phyloP scores from a whole-genome alignment of 352 stramenopile species.

The Globisporangium viniferum region DNA sequence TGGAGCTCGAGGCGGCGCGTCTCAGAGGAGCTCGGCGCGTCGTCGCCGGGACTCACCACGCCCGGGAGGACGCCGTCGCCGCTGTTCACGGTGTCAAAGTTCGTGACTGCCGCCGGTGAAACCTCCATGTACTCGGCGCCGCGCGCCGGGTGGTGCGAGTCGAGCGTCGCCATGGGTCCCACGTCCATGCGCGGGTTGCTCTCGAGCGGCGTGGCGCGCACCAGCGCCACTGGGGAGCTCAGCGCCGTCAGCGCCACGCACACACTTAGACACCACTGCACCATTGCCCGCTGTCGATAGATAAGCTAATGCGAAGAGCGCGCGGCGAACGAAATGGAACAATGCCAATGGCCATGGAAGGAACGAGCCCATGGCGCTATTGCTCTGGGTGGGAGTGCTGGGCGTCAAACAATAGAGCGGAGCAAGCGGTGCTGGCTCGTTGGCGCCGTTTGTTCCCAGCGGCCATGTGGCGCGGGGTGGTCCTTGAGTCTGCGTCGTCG shows the following conservation, averaged over 20 bases:
- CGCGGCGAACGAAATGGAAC: constrained; percentile 5
- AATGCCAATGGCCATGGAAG: constrained; percentile 3
- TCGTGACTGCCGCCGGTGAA: constrained; percentile 18
- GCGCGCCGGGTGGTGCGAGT: constrained; percentile 28
- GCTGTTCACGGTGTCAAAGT: constrained; percentile 18
- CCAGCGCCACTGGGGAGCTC: neutral
- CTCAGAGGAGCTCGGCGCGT: constrained; percentile 3
- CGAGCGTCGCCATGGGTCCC: constrained; percentile 25
- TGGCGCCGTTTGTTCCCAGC: neutral
- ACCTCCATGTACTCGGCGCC: constrained; percentile 18
- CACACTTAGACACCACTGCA: neutral
- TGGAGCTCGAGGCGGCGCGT: constrained; percentile 34
- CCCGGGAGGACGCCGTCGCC: constrained; percentile 12
- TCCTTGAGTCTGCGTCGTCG: neutral
- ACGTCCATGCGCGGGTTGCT: constrained; percentile 24
- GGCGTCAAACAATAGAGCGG: neutral
- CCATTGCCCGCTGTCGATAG: constrained; percentile 2
- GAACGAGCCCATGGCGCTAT: neutral
- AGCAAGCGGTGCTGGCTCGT: constrained; percentile 4
- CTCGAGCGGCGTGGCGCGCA: constrained; percentile 19
- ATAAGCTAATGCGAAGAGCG: neutral
- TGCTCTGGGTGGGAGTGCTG: neutral
- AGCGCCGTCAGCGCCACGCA: neutral
- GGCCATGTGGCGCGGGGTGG: constrained; percentile 5
- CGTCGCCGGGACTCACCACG: constrained; percentile 5